Percentiles rank a stretch among this genome's conserved stretches.
These are phyloP conservation scores for Persicaria tinctoria DNA, from an alignment of 148 eudicot genomes.

Conservation along the genomic window DNA sequence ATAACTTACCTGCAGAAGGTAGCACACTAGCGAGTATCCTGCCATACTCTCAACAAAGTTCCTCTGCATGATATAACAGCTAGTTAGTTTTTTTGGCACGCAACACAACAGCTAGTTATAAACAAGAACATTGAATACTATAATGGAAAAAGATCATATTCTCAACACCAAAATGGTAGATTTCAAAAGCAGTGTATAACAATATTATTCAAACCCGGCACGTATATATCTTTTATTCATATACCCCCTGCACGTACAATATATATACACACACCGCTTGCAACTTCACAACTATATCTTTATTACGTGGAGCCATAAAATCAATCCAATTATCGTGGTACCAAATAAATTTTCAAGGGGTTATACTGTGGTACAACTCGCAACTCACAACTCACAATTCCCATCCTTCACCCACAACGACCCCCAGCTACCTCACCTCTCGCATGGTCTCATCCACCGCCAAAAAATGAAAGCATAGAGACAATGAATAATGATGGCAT, in stretches of 20 bases:
- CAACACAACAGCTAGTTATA: not conserved
- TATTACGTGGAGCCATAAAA: no score
- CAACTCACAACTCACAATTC: no score
- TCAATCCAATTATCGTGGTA: not conserved
- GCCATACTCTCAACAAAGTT: slow-evolving; percentile 99
- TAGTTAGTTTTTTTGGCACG: not conserved
- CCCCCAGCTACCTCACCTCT: not conserved
- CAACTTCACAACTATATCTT: not conserved
- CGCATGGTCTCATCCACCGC: not conserved
- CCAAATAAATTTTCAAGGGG: not conserved
- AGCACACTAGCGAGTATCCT: slow-evolving; percentile 96
- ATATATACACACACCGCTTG: not conserved
- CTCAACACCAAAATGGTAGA: not conserved
- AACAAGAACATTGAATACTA: not conserved
- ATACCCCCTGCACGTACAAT: not conserved
- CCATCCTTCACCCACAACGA: no score
- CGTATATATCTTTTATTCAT: not conserved
- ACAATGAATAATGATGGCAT: not conserved
- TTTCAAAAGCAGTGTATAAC: not conserved
- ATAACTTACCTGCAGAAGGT: slow-evolving; percentile 76
- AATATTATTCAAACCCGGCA: not conserved
- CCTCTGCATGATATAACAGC: slow-evolving; percentile 44
- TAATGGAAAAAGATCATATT: not conserved
- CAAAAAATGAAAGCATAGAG: not conserved
- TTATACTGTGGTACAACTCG: not conserved